Conservation (phyloP, 805 yeast species). For the Candida succiphila region DNA sequence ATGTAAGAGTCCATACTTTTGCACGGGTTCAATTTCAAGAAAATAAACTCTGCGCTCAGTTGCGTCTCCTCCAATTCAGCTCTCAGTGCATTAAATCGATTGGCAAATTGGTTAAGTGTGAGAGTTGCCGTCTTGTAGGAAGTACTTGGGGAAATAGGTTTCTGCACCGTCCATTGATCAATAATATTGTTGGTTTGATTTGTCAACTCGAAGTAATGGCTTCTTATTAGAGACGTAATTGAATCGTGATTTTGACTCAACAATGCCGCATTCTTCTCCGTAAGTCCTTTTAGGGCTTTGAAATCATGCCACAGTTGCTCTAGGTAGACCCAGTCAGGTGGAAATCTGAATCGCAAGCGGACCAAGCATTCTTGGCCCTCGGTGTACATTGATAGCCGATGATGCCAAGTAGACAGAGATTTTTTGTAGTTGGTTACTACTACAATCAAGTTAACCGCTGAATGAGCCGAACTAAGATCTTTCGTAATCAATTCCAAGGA, state of each 20-base stretch:
- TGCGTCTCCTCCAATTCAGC: conserved; percentile 12
- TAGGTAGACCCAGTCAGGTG: conserved; percentile 43
- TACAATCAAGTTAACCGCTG: no score
- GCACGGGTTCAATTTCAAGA: conserved; percentile 19
- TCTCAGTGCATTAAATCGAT: conserved; percentile 4
- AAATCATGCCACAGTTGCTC: conserved; percentile 54
- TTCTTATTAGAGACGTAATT: conserved; percentile 29
- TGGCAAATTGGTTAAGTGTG: conserved; percentile 20
- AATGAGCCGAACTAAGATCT: no score
- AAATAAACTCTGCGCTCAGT: conserved; percentile 25
- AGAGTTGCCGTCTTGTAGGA: conserved; percentile 34
- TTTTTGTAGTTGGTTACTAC: no score
- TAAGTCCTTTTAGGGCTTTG: conserved; percentile 30
- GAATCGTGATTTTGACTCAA: conserved; percentile 28
- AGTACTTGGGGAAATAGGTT: conserved; percentile 33
- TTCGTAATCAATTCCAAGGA: no score
- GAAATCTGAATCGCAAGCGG: conserved; percentile 36
- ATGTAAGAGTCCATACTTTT: conserved; percentile 21
- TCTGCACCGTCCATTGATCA: conserved; percentile 37
- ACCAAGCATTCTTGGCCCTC: conserved; percentile 19
- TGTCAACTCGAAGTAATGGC: conserved; percentile 28
- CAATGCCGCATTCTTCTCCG: conserved; percentile 14
- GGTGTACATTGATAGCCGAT: conserved; percentile 11
- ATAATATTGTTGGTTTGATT: conserved; percentile 21
- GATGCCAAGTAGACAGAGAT: conserved; percentile 24